Evolutionary conservation across 2,329 filamentous ascomycete genomes (phyloP), one percentile per base, ranked within the genome.

Genomic region (Talaromyces sp.): DNA sequence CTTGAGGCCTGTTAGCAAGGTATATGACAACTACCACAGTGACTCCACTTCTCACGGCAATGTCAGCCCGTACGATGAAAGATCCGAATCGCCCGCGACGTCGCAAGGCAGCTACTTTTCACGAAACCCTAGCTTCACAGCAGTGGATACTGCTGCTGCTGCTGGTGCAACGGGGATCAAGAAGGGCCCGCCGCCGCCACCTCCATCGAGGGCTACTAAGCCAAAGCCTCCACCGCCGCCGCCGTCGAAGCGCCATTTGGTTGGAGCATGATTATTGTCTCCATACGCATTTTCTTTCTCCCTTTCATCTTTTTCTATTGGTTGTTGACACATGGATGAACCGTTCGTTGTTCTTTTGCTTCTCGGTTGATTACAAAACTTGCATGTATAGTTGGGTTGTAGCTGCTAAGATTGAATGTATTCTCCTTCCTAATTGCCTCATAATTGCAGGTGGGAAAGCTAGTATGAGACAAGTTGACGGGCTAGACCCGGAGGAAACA

Each of bases 171-270:
- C 19, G n/a, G 43, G 43, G n/a, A 21, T 46, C 43, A 69, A 73
- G 53, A 82, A 82, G 71, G 86, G 84, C 72, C 81, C 80, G 51
- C 86, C 86, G 21, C 86, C 86, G 29, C 86, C 86, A 26, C 84
- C 84, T 27, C 83, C 84, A 9, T 82, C 82, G 24, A 77, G 86
- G 68, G 76, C 83, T 38, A 89, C 88, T 79, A 89, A 89, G 73
- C 85, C 86, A 13, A 82, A 84, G 24, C 85, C 86, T 62, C 84
- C 84, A 41, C 59, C 59, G 3, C 59, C 59, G 19, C 86, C 85
- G 24, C 84, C 84, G 11, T 86, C 86, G 75, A 88, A 88, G 78
- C 77, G 84, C 65, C 81, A 68, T 26, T 58, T 73, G 27, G 58
- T 74, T 4, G 67, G 70, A 46, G 67, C 67, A 32, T 52, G 49